Conservation (phyloP, 768 basidiomycete species). For the Mycena floridula region DNA sequence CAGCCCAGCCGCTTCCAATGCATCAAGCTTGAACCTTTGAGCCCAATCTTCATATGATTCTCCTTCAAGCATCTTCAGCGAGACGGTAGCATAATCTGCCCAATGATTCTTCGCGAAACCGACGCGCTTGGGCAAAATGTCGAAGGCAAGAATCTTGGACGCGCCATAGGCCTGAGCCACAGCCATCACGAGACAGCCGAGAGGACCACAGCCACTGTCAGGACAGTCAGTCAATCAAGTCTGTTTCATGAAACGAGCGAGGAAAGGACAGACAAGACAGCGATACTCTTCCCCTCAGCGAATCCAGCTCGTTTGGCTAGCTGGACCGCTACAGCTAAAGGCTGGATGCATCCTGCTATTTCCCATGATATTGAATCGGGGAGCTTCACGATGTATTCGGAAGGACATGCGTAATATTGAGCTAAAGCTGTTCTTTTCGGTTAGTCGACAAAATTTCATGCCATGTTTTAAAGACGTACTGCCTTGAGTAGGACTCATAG, state of each 20-base stretch:
- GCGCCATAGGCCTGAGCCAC: conserved; percentile 12
- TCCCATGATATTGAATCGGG: conserved; percentile 13
- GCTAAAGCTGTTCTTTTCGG: conserved; percentile 7
- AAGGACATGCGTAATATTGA: conserved; percentile 13
- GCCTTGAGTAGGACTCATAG: conserved; percentile 9
- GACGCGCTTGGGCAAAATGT: conserved; percentile 10
- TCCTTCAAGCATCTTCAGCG: conserved; percentile 3
- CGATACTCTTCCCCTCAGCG: conserved; percentile 11
- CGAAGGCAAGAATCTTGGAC: conserved; percentile 14
- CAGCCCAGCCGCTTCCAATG: conserved; percentile 7
- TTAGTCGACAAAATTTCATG: no score
- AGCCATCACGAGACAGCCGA: conserved; percentile 13
- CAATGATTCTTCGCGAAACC: conserved; percentile 11
- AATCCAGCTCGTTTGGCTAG: conserved; percentile 11
- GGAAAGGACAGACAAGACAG: conserved; percentile 11
- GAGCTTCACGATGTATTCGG: conserved; percentile 11
- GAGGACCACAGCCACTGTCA: conserved; percentile 12
- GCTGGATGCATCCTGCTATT: conserved; percentile 15
- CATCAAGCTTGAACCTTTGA: conserved; percentile 5
- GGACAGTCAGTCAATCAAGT: neutral
- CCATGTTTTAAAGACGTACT: conserved; percentile 9
- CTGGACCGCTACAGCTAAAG: conserved; percentile 13
- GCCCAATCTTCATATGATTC: conserved; percentile 10
- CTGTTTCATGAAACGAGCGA: neutral
- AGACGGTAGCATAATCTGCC: conserved; percentile 10